These are phyloP conservation scores for Botrytis sinoallii DNA, from an alignment of 2,329 filamentous ascomycete genomes.

Conservation along the genomic window DNA sequence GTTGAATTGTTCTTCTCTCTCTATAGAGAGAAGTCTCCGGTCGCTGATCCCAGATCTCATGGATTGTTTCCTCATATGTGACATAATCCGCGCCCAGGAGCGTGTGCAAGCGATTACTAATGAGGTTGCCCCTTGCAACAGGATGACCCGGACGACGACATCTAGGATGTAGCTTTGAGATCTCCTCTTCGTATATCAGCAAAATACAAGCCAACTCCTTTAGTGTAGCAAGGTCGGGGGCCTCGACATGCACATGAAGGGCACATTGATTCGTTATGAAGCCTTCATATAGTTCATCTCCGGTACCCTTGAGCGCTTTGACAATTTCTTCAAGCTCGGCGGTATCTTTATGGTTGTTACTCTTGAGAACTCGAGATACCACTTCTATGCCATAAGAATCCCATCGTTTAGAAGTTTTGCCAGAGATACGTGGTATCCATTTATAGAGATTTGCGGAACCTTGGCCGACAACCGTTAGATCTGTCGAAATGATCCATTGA, in stretches of 20 bases:
- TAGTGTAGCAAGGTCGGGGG: conserved; percentile 23
- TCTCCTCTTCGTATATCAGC: conserved; percentile 33
- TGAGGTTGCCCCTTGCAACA: conserved; percentile 16
- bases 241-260: conserved; percentile 32
- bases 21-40: background rate
- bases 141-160: conserved; percentile 27
- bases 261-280: conserved; percentile 34
- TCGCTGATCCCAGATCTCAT: background rate
- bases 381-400: conserved; percentile 32
- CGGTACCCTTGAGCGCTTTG: conserved; percentile 16
- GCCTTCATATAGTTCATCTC: conserved; percentile 18
- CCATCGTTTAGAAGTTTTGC: conserved; percentile 22
- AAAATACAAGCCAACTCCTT: conserved; percentile 30
- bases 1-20: background rate
- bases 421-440: conserved; percentile 24
- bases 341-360: conserved; percentile 5
- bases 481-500: conserved; percentile 27
- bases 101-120: conserved; percentile 26
- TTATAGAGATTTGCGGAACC: conserved; percentile 28
- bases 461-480: conserved; percentile 28
- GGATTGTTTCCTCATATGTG: background rate
- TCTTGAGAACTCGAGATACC: conserved; percentile 26
- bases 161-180: conserved; percentile 28
- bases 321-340: conserved; percentile 23
- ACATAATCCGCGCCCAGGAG: conserved; percentile 5